Evolutionary conservation across 805 yeast genomes (phyloP), one percentile per base, ranked within the genome.

Genomic region (Cyberlindnera saturnus): DNA sequence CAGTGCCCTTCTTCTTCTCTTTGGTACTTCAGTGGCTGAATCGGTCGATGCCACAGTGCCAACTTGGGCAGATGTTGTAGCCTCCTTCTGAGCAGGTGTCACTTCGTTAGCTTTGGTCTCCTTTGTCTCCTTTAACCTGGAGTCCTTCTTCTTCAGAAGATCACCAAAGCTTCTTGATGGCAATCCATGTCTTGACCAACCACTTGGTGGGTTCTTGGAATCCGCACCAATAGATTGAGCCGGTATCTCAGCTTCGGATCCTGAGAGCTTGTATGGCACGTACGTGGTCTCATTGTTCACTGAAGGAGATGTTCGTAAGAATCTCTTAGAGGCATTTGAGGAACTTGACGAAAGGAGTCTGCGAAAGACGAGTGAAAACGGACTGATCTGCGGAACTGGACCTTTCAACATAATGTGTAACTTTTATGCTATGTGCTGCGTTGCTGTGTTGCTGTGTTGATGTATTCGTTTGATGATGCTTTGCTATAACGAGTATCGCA

Each of bases 1-100:
- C 45, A 93, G 69, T 19, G 77, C 74, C 68, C 93, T 79, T 65
- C 90, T 70, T 40, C 60, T 63, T 43, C 70, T 69, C 57, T 63
- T 60, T 18, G 55, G 47, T 9, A 49, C 38, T 8, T 17, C 38
- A 7, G 29, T 14, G 18, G 15, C 28, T 20, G 7, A 20, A 35
- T 14, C n/a, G 4, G 3, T 13, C n/a, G 34, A 7, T 10, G 26
- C 3, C 11, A 28, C 37, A 9, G 38, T n/a, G 9, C 15, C 14
- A n/a, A n/a, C n/a, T 5, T 20, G 19, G 37, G 58, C 28, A n/a
- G 32, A 23, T 14, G 41, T 15, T 7, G 52, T 10, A 11, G 45
- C 32, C 20, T 49, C 15, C 35, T 47, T 20, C 31, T 49, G 29
- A 39, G 46, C 33, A 49, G 52, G 19, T 36, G 36, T 31, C 29